Evolutionary conservation across 2,329 filamentous ascomycete species (phyloP), one percentile per base, ranked within the genome.

Genomic region (Monosporascus sp.): DNA sequence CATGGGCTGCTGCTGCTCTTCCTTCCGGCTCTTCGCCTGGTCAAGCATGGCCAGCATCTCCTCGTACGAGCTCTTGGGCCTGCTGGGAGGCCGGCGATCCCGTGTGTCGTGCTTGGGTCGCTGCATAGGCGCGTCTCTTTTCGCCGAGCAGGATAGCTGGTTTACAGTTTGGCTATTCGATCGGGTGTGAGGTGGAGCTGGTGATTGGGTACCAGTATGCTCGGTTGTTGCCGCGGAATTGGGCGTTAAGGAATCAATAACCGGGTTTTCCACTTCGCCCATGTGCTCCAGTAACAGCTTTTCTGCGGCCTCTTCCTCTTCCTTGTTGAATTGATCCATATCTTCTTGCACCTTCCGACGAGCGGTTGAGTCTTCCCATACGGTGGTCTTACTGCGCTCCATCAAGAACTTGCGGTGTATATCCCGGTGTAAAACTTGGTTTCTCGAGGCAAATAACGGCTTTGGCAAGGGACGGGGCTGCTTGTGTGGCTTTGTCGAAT

Each of bases 391-490:
- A 49, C 60, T 67, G 19, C 64, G 64, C 52, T 69, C 64, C 14
- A 70, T 61, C 9, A 64, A 65, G 20, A 66, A 62, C 31, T 64
- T 63, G 48, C 58, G 61, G 16, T 63, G 53, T 11, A 62, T 55
- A 34, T 68, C 63, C 3, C 61, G 57, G 11, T 59, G 58, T 43
- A 34, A 34, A 14, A 34, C 2, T 5, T 22, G n/a, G 22, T 19
- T 19, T 41, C 63, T 70, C 2, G 70, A 67, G 6, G 64, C 64
- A 52, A 73, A 70, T 49, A 71, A 68, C 7, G 64, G 67, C 27
- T 66, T 69, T 3, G 66, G 70, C 7, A 66, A 64, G 27, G 55
- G 51, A 8, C 49, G 61, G 3, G 38, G 43, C 11, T 52, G 48
- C n/a, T 52, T 9, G 6, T n/a, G 8, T 7, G 34, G 16, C 36